These are phyloP conservation scores for Urostyla sp. DNA, from an alignment of 73 alveolate species.

Conservation along the genomic window DNA sequence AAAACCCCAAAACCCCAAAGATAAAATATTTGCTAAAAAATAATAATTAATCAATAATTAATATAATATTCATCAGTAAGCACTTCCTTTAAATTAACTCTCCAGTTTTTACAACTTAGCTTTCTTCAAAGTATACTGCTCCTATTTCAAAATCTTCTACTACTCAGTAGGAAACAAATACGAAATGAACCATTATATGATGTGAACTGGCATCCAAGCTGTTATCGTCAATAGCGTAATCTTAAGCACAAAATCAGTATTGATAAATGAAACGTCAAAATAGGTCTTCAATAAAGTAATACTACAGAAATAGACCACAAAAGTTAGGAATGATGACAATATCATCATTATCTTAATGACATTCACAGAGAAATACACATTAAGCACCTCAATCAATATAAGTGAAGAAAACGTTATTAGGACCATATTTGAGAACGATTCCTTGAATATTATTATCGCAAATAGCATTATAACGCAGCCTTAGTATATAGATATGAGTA, in stretches of 20 bases:
- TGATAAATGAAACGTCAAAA: constrained; percentile 69
- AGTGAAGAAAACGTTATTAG: constrained; percentile 93
- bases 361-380: constrained; percentile 83
- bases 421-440: constrained; percentile 85
- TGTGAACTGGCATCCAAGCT: constrained; percentile 83
- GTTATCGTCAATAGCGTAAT: constrained; percentile 61
- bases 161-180: constrained; percentile 63
- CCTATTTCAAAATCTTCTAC: constrained; percentile 9
- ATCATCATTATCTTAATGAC: constrained; percentile 57
- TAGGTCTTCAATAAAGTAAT: constrained; percentile 66
- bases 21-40: too few relatives aligned
- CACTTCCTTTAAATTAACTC: too few relatives aligned
- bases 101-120: too few relatives aligned
- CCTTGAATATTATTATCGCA: constrained; percentile 81
- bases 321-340: constrained; percentile 78
- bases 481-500: constrained; percentile 79
- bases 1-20: too few relatives aligned
- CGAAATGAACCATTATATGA: constrained; percentile 32
- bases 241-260: constrained; percentile 59
- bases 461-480: constrained; percentile 85
- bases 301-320: constrained; percentile 66
- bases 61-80: too few relatives aligned
- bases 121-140: too few relatives aligned
- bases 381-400: constrained; percentile 86
- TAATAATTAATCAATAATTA: too few relatives aligned